Evolutionary conservation across 2,329 filamentous ascomycete genomes (phyloP).

Genomic region (Rachicladosporium sp.): DNA sequence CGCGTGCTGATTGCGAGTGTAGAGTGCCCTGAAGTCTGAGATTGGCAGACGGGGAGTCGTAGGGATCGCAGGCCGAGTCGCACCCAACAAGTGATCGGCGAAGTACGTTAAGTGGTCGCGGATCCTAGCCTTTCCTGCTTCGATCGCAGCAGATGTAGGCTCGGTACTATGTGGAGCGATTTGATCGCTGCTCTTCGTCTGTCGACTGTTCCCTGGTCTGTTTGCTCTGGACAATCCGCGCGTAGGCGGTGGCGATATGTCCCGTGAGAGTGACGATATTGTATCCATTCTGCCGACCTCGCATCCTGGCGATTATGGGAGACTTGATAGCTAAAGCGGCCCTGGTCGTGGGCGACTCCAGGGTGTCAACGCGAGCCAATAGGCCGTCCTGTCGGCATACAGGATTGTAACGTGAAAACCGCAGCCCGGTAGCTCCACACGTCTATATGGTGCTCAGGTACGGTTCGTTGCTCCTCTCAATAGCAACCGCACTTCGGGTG

Average conservation of each 20-base stretch:
- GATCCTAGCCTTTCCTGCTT: conserved; percentile 38
- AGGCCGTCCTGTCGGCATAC: too few species aligned
- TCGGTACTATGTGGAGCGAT: not conserved
- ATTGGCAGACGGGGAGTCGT: conserved; percentile 27
- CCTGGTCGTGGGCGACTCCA: too few species aligned
- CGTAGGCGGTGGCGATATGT: conserved; percentile 20
- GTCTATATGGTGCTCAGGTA: too few species aligned
- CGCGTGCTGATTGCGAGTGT: conserved; percentile 33
- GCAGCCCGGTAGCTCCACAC: too few species aligned
- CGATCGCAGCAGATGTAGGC: conserved; percentile 32
- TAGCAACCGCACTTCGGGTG: too few species aligned
- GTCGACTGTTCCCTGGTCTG: not conserved
- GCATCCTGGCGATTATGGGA: too few species aligned
- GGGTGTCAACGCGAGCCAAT: too few species aligned
- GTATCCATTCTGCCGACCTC: too few species aligned
- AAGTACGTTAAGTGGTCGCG: conserved; percentile 38
- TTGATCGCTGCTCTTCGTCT: too few species aligned
- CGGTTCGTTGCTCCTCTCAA: too few species aligned
- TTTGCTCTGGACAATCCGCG: conserved; percentile 9
- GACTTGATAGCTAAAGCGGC: too few species aligned
- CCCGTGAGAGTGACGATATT: not conserved
- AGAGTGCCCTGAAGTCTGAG: conserved; percentile 32
- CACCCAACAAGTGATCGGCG: conserved; percentile 27
- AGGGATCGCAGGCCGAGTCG: conserved; percentile 9
- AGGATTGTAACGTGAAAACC: too few species aligned